These are phyloP conservation scores for Polyrhizophydium stewartii DNA, from an alignment of 371 early-diverging fungal species.

Conservation along the genomic window DNA sequence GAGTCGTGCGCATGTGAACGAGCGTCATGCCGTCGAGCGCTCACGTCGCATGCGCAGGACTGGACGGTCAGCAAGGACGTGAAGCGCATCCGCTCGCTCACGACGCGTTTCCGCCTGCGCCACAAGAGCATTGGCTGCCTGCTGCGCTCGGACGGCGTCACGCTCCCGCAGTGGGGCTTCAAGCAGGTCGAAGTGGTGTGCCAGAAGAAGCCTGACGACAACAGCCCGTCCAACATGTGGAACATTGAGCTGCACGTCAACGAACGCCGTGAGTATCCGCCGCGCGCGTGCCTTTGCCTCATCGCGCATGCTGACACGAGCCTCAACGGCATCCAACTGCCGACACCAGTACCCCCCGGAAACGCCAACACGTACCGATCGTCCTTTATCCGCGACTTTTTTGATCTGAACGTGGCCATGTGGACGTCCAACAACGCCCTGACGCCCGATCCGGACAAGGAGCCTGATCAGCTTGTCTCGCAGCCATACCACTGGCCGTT, in stretches of 20 bases:
- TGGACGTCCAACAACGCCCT: constrained; percentile 97
- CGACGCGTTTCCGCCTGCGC: constrained; percentile 85
- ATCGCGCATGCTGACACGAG: too few species aligned
- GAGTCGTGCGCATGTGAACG: constrained; percentile 7
- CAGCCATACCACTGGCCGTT: constrained; percentile 95
- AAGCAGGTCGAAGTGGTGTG: constrained; percentile 94
- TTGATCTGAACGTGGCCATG: constrained; percentile 97
- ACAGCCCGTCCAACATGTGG: constrained; percentile 77
- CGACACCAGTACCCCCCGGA: constrained; percentile 51
- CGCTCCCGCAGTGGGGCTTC: constrained; percentile 98
- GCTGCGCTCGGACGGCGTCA: constrained; percentile 71
- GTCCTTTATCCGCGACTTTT: constrained; percentile 80
- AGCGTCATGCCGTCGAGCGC: too few species aligned
- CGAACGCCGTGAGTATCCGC: constrained; percentile 42
- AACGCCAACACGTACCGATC: constrained; percentile 58
- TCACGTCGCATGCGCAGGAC: constrained; percentile 27
- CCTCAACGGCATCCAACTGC: too few species aligned
- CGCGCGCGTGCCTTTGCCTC: neutral
- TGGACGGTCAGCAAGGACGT: constrained; percentile 24
- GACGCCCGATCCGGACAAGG: constrained; percentile 94
- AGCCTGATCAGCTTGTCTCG: constrained; percentile 81
- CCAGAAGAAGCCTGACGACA: constrained; percentile 60
- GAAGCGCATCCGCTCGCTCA: constrained; percentile 64
- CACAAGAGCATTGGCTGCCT: constrained; percentile 80
- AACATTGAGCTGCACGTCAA: constrained; percentile 94